phyloP scores from a whole-genome alignment of 1,284 basidiomycete genomes.

The Leccinum pallidistipes region DNA sequence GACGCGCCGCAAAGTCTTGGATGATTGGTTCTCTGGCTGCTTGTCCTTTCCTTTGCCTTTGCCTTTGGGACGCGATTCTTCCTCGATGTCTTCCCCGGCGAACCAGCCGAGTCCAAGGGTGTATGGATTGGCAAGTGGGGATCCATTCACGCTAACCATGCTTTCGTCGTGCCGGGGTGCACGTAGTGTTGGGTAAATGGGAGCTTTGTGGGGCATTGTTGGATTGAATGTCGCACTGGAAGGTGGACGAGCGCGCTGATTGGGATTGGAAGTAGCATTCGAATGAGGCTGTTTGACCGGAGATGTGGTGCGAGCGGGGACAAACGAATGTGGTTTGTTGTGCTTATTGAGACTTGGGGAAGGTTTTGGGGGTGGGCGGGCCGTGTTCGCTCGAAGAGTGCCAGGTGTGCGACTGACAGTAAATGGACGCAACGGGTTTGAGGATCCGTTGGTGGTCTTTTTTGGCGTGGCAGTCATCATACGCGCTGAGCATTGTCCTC shows the following conservation, averaged over 20 bases:
- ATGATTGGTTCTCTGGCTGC: constrained; percentile 1
- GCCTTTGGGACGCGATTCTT: constrained; percentile 6
- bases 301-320: constrained; percentile 38
- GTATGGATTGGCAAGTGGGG: constrained; percentile 73
- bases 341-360: constrained; percentile 59
- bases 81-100: constrained; percentile 36
- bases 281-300: constrained; percentile 42
- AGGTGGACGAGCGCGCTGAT: constrained; percentile 47
- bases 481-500: constrained; percentile 46
- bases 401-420: constrained; percentile 47
- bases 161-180: constrained; percentile 67
- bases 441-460: constrained; percentile 48
- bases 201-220: constrained; percentile 56
- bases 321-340: constrained; percentile 27
- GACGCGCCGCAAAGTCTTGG: constrained; percentile 41
- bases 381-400: constrained; percentile 32
- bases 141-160: constrained; percentile 75
- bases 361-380: constrained; percentile 40
- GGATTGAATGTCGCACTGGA: constrained; percentile 75
- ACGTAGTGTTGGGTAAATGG: constrained; percentile 54
- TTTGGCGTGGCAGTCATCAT: constrained; percentile 50
- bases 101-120: constrained; percentile 57
- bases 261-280: constrained; percentile 1
- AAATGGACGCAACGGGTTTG: constrained; percentile 43
- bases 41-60: constrained; percentile 25